phyloP scores from a whole-genome alignment of 2,329 filamentous ascomycete species.

The Fusarium annulatum region DNA sequence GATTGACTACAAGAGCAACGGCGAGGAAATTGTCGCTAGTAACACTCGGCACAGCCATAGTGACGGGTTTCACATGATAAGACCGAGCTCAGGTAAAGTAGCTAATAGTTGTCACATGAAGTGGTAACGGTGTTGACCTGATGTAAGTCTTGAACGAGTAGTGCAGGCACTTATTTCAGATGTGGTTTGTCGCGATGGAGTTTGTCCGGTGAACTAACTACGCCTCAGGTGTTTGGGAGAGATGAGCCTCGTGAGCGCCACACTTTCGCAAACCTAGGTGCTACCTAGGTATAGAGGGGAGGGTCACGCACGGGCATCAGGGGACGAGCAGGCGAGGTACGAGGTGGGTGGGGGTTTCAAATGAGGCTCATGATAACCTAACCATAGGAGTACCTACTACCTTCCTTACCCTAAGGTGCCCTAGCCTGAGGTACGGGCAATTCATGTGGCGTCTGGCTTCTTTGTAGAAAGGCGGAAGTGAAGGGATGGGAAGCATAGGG shows the following conservation, averaged over 20 bases:
- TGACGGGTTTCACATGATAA: conserved; percentile 39
- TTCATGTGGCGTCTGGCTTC: background rate
- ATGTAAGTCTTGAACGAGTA: background rate
- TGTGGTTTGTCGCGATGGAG: conserved; percentile 19
- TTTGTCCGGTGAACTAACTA: conserved; percentile 16
- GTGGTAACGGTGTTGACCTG: conserved; percentile 1
- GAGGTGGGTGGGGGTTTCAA: conserved; percentile 22
- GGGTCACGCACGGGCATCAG: background rate
- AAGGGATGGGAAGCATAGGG: background rate
- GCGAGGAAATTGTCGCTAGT: conserved; percentile 71
- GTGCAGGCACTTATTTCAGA: background rate
- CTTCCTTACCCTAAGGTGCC: background rate
- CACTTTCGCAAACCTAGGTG: background rate
- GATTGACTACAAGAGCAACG: conserved; percentile 78
- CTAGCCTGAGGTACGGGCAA: background rate
- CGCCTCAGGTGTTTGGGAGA: conserved; percentile 25
- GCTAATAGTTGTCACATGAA: conserved; percentile 4
- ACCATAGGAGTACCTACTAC: background rate
- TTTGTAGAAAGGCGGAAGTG: background rate
- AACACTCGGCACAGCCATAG: conserved; percentile 60
- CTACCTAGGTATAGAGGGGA: background rate
- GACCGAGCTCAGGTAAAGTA: background rate
- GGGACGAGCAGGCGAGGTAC: background rate
- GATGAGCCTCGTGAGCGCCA: conserved; percentile 37
- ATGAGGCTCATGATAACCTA: background rate